A percentile compares a stretch with the other conserved stretches of the same genome.
Conservation (phyloP, 352 stramenopile genomes). For the Globisporangium perplexum region DNA sequence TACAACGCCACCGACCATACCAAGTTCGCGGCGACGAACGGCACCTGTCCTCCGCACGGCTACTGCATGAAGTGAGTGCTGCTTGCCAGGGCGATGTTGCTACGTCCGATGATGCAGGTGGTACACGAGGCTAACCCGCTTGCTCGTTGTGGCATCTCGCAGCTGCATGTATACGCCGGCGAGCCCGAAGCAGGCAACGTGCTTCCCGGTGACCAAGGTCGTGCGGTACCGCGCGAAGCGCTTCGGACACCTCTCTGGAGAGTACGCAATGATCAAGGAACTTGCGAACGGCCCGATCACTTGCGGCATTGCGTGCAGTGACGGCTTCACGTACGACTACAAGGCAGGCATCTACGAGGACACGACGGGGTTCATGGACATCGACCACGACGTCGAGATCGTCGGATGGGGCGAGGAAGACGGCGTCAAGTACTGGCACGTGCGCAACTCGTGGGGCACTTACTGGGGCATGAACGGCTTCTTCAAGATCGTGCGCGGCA, state of each 20-base stretch:
- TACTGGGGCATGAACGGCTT: slow-evolving; percentile 97
- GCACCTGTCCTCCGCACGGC: slow-evolving; percentile 48
- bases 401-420: slow-evolving; percentile 92
- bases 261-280: slow-evolving; percentile 83
- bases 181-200: slow-evolving; percentile 32
- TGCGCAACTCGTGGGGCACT: slow-evolving; percentile 93
- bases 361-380: slow-evolving; percentile 82
- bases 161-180: slow-evolving; percentile 78
- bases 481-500: slow-evolving; percentile 91
- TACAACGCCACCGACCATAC: slow-evolving; percentile 57
- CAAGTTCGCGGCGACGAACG: slow-evolving; percentile 45
- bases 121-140: too few species aligned
- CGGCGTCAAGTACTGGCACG: slow-evolving; percentile 95
- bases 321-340: slow-evolving; percentile 87
- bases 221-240: slow-evolving; percentile 77
- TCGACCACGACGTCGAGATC: slow-evolving; percentile 81
- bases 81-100: slow-evolving; percentile 7
- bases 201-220: slow-evolving; percentile 73
- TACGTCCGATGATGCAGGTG: too few species aligned
- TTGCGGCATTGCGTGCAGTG: slow-evolving; percentile 90
- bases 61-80: slow-evolving; percentile 57
- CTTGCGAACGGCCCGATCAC: slow-evolving; percentile 86
- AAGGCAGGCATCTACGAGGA: slow-evolving; percentile 90
- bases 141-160: slow-evolving; percentile 4
- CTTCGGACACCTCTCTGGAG: slow-evolving; percentile 59